Percentiles rank a stretch among this genome's conserved stretches.
These are phyloP conservation scores for Botrytis galanthina DNA, from an alignment of 2,329 filamentous ascomycete genomes.

Conservation along the genomic window DNA sequence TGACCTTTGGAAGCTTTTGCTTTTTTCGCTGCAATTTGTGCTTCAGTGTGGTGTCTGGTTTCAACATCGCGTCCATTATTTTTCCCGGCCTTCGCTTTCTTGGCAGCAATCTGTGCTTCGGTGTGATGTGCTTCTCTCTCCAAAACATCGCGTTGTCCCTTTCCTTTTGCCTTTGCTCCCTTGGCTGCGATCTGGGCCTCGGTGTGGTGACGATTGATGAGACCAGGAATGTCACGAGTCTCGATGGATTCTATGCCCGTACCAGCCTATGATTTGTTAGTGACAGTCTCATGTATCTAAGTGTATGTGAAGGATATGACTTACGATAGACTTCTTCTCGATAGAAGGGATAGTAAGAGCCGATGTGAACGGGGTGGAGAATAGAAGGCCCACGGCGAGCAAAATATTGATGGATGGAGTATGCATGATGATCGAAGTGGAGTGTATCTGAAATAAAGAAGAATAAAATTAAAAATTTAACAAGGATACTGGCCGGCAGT, in stretches of 20 bases:
- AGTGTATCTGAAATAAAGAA: slow-evolving; percentile 28
- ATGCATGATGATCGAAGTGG: slow-evolving; percentile 33
- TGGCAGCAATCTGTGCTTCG: slow-evolving; percentile 29
- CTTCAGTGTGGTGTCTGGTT: slow-evolving; percentile 27
- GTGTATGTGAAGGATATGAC: neutral
- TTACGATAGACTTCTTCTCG: slow-evolving; percentile 25
- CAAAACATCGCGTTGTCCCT: neutral
- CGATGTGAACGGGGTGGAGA: slow-evolving; percentile 30
- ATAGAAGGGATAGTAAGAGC: slow-evolving; percentile 28
- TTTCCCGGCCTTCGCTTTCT: slow-evolving; percentile 24
- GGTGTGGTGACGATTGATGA: slow-evolving; percentile 26
- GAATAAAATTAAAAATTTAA: slow-evolving; percentile 6
- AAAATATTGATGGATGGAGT: slow-evolving; percentile 33
- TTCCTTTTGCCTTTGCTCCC: neutral
- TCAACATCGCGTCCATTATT: neutral
- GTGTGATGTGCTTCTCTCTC: slow-evolving; percentile 28
- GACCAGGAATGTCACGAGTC: slow-evolving; percentile 13
- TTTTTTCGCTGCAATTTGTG: slow-evolving; percentile 31
- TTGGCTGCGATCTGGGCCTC: slow-evolving; percentile 29
- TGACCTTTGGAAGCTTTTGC: slow-evolving; percentile 19
- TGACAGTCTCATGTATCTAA: neutral
- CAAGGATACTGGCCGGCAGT: slow-evolving; percentile 13
- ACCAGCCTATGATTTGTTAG: neutral
- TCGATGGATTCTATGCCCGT: slow-evolving; percentile 7
- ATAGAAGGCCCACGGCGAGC: slow-evolving; percentile 34